phyloP scores from a whole-genome alignment of 352 stramenopile genomes.

The Globisporangium mamillatum region DNA sequence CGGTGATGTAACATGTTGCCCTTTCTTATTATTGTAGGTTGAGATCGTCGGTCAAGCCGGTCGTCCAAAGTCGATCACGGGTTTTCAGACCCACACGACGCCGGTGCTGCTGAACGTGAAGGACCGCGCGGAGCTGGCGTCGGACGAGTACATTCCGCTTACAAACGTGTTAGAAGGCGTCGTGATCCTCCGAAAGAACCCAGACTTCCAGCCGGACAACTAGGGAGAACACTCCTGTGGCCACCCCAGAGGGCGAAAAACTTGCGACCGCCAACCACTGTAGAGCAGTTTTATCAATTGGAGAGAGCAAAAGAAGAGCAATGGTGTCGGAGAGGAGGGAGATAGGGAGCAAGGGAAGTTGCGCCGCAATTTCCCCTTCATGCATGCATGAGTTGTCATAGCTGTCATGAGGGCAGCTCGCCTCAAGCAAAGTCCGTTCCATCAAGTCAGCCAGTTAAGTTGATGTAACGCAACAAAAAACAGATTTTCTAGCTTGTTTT shows the following conservation, averaged over 20 bases:
- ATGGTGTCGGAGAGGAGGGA: not conserved
- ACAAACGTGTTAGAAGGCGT: conserved; percentile 97
- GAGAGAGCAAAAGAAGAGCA: not conserved
- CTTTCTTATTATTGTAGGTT: conserved; percentile 39
- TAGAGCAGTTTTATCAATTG: conserved; percentile 4
- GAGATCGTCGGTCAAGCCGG: conserved; percentile 99
- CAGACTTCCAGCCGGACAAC: conserved; percentile 84
- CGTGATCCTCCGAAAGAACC: conserved; percentile 98
- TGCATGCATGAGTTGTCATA: too few relatives aligned
- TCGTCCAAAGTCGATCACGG: conserved; percentile 99
- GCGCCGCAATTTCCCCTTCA: not conserved
- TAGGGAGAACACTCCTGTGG: conserved; percentile 25
- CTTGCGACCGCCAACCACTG: not conserved
- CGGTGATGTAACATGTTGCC: not conserved
- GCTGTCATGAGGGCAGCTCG: not conserved
- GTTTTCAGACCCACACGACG: conserved; percentile 99
- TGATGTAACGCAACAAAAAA: not conserved
- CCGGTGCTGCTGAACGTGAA: conserved; percentile 97
- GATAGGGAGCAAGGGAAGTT: not conserved
- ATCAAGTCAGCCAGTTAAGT: not conserved
- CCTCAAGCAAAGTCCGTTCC: not conserved
- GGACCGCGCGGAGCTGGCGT: conserved; percentile 98
- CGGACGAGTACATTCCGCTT: conserved; percentile 95
- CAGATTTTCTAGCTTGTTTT: not conserved
- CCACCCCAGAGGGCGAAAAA: not conserved